Evolutionary conservation across 2,329 filamentous ascomycete genomes (phyloP).

Genomic region (Paecilomyces variotii): DNA sequence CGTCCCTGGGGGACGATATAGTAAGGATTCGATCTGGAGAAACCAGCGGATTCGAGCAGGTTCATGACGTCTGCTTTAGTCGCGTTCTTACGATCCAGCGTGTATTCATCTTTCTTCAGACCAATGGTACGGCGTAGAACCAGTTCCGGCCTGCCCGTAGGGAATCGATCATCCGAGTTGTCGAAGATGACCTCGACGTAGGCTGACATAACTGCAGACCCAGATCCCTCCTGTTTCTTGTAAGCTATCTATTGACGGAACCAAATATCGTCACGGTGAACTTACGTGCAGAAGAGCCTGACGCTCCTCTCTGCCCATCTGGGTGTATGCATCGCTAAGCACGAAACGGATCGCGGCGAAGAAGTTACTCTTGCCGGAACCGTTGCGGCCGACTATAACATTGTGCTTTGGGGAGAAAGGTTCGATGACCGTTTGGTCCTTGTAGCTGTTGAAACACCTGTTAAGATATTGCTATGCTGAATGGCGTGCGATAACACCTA

Average conservation of each 20-base stretch:
- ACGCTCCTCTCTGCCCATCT: conserved; percentile 91
- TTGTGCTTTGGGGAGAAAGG: conserved; percentile 97
- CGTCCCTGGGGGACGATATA: conserved; percentile 98
- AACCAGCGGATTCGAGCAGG: conserved; percentile 88
- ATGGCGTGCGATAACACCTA: conserved; percentile 31
- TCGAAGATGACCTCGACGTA: conserved; percentile 99
- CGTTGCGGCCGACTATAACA: conserved; percentile 98
- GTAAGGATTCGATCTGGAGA: conserved; percentile 95
- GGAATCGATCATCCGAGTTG: conserved; percentile 92
- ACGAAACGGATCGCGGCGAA: conserved; percentile 98
- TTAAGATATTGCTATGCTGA: conserved; percentile 6
- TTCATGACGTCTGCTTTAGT: conserved; percentile 94
- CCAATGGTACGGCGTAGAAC: conserved; percentile 90
- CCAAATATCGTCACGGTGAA: neutral
- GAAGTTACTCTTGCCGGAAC: conserved; percentile 98
- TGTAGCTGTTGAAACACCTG: conserved; percentile 61
- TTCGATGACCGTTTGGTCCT: conserved; percentile 97
- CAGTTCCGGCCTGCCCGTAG: conserved; percentile 83
- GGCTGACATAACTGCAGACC: conserved; percentile 97
- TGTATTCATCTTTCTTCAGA: conserved; percentile 97
- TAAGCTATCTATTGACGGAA: conserved; percentile 16
- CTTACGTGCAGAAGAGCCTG: conserved; percentile 79
- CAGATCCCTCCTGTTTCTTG: conserved; percentile 67
- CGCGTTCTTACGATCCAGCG: conserved; percentile 90
- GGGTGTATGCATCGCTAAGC: conserved; percentile 92